Base-by-base conservation (phyloP, 2,329 filamentous ascomycete genomes). In the Xylariaceae sp. region DNA sequence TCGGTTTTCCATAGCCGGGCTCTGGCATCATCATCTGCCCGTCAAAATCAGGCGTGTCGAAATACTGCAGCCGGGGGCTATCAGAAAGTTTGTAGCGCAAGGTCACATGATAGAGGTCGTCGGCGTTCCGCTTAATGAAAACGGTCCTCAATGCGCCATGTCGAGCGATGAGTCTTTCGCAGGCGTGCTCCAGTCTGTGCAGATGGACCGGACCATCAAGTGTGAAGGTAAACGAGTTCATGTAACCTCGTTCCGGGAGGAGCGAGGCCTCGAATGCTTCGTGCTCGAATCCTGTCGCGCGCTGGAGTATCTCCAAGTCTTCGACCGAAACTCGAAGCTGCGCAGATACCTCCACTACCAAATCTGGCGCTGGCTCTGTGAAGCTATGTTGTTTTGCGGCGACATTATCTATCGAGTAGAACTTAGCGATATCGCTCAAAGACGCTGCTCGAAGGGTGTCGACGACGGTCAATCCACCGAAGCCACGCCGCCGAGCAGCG, bases 141-240 rank as follows among this genome's bases (percentile, higher is more conserved):
- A 37, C 35, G 5, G 35, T 37, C 16, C 35, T 19, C 17, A 37
- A n/a, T 6, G 35, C 7, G 8, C 35, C 35, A 21, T 37, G 35
- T 12, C 35, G 35, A n/a, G 35, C 19, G 35, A 37, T 21, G 35
- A 37, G 35, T 22, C 35, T 37, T 37, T 37, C 35, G 17, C 35
- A 37, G 10, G 35, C 35, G 17, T 37, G 35, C 35, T 37, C 35
- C 3, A 37, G 35, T n/a, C n/a, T 37, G 19, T 37, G 35, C 19
- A 37, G 4, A 5, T 37, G 35, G 35, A 37, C 35, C 16, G 35
- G 35, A 3, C 35, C 35, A 6, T 21, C 35, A 21, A 37, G 16
- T 3, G 35, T 22, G 19, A 37, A 37, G 35, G 35, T 21, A 20
- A 37, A 37, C 7, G 35, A 37, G 17, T 37, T 37, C 35, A 37